A percentile compares a stretch with the other conserved stretches of the same genome.
These are phyloP conservation scores for Lentithecium fluviatile DNA, from an alignment of 495 filamentous ascomycete species.

Conservation along the genomic window DNA sequence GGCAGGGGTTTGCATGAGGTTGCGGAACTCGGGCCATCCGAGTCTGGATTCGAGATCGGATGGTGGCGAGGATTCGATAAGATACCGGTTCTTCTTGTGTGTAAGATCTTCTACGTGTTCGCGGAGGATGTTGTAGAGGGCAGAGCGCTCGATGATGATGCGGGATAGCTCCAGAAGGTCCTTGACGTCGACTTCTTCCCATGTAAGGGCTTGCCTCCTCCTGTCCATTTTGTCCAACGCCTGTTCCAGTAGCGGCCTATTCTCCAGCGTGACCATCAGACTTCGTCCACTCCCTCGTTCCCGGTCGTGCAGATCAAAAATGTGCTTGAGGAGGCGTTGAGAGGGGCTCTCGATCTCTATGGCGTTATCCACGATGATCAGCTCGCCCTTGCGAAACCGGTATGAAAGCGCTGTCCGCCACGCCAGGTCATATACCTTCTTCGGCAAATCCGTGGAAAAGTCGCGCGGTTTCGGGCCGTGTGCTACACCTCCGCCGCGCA, in stretches of 20 bases:
- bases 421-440: constrained; percentile 92
- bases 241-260: constrained; percentile 54
- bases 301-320: constrained; percentile 72
- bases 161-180: constrained; percentile 80
- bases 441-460: constrained; percentile 77
- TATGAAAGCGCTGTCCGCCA: constrained; percentile 94
- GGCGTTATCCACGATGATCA: constrained; percentile 76
- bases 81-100: neutral
- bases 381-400: constrained; percentile 78
- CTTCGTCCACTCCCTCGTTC: constrained; percentile 67
- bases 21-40: constrained; percentile 16
- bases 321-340: constrained; percentile 43
- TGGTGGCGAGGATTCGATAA: neutral
- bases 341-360: constrained; percentile 54
- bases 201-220: constrained; percentile 65
- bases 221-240: constrained; percentile 60
- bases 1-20: neutral
- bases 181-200: constrained; percentile 87
- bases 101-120: constrained; percentile 73
- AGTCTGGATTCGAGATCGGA: neutral
- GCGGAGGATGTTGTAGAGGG: constrained; percentile 71
- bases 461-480: constrained; percentile 86
- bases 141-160: constrained; percentile 81
- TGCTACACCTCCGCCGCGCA: constrained; percentile 79
- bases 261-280: constrained; percentile 66